Evolutionary conservation across 768 basidiomycete species (phyloP).

Genomic region (Tricholoma flavovirens): DNA sequence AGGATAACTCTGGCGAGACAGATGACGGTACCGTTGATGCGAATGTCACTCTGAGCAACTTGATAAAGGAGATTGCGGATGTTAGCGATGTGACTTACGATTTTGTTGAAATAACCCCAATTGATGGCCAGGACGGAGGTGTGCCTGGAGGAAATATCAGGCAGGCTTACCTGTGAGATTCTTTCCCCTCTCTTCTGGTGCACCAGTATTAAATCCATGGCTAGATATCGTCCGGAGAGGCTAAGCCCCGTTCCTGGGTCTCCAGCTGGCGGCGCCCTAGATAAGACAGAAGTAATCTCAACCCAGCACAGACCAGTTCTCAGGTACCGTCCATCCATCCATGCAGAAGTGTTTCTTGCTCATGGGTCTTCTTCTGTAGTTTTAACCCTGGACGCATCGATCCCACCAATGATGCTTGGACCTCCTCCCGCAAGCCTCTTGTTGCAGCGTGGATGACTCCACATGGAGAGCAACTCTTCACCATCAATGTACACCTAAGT

Average conservation of each 20-base stretch:
- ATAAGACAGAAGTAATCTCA: constrained; percentile 34
- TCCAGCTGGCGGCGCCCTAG: constrained; percentile 42
- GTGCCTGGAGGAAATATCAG: constrained; percentile 60
- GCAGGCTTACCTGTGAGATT: constrained; percentile 45
- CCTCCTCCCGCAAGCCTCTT: constrained; percentile 52
- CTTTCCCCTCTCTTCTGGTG: not conserved
- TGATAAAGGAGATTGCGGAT: constrained; percentile 43
- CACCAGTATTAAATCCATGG: not conserved
- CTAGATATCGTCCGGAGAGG: constrained; percentile 44
- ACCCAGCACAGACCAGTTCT: constrained; percentile 28
- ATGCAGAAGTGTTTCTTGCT: not conserved
- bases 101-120: constrained; percentile 45
- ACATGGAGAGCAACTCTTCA: constrained; percentile 42
- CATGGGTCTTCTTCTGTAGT: constrained; percentile 24
- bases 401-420: constrained; percentile 51
- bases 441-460: constrained; percentile 50
- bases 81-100: constrained; percentile 40
- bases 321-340: constrained; percentile 26
- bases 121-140: constrained; percentile 53
- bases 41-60: constrained; percentile 44
- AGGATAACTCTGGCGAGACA: constrained; percentile 49
- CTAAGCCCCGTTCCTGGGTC: constrained; percentile 41
- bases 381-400: constrained; percentile 61
- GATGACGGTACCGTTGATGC: constrained; percentile 51
- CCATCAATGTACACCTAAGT: constrained; percentile 54